phyloP scores from a whole-genome alignment of 257 asterid genomes.

The Rhazya stricta region DNA sequence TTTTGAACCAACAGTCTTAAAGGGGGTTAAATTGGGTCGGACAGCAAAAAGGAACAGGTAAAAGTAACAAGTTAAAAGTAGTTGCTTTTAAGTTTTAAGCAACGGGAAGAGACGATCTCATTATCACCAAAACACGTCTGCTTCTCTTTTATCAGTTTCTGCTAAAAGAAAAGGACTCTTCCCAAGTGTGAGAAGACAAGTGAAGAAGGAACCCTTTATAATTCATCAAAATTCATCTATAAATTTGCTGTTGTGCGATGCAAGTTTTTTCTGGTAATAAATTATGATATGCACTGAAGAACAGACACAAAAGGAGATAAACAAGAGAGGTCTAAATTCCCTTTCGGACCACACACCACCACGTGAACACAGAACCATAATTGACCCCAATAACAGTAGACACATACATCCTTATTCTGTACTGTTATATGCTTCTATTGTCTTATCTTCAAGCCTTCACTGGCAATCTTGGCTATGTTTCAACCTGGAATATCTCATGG shows the following conservation, averaged over 20 bases:
- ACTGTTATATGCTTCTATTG: neutral
- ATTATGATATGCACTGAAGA: neutral
- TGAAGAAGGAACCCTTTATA: too few relatives aligned
- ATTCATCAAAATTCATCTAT: too few relatives aligned
- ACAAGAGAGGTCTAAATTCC: slow-evolving; percentile 23
- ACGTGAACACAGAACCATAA: slow-evolving; percentile 36
- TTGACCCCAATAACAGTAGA: slow-evolving; percentile 8
- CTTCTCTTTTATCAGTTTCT: neutral
- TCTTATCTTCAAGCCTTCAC: neutral
- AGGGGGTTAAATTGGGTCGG: too few relatives aligned
- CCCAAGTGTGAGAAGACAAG: too few relatives aligned
- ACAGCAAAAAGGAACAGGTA: too few relatives aligned
- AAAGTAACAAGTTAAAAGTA: too few relatives aligned
- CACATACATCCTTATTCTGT: neutral
- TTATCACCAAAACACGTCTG: neutral
- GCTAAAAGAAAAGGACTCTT: neutral
- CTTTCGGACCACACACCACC: slow-evolving; percentile 33
- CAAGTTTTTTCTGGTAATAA: neutral
- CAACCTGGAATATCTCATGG: neutral
- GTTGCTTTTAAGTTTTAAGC: too few relatives aligned
- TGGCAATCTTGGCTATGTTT: neutral
- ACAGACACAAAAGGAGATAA: too few relatives aligned
- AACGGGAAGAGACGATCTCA: too few relatives aligned
- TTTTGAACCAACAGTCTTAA: too few relatives aligned
- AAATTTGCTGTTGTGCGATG: too few relatives aligned